These are phyloP conservation scores for Colletotrichum falcatum DNA, from an alignment of 2,329 filamentous ascomycete genomes.

Conservation along the genomic window DNA sequence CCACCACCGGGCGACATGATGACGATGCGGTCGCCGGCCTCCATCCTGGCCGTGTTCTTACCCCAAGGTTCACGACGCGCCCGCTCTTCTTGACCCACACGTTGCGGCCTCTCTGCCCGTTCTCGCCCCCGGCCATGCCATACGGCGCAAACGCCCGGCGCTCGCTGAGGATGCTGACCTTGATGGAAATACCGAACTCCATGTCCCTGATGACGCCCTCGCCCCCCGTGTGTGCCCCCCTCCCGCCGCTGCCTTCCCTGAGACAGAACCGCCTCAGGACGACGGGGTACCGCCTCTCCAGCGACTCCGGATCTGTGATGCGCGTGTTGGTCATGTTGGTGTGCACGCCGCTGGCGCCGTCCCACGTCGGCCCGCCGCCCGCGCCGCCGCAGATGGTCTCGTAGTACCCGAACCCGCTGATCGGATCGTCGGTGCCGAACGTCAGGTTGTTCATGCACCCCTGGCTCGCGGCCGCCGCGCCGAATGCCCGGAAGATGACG, in stretches of 20 bases:
- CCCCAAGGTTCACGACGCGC: slow-evolving; percentile 67
- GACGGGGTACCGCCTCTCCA: slow-evolving; percentile 81
- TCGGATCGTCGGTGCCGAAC: slow-evolving; percentile 73
- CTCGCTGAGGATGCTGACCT: slow-evolving; percentile 78
- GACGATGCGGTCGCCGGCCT: slow-evolving; percentile 70
- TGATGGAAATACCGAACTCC: slow-evolving; percentile 76
- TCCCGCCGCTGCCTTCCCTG: slow-evolving; percentile 71
- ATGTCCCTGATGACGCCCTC: slow-evolving; percentile 78
- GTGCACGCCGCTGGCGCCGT: slow-evolving; percentile 80
- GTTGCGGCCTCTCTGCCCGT: slow-evolving; percentile 76
- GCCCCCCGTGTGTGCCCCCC: slow-evolving; percentile 71
- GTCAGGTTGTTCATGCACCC: slow-evolving; percentile 87
- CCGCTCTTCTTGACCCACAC: slow-evolving; percentile 67
- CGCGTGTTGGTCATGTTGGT: slow-evolving; percentile 89
- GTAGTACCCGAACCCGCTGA: slow-evolving; percentile 82
- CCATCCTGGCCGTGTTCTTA: slow-evolving; percentile 71
- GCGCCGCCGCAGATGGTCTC: slow-evolving; percentile 85
- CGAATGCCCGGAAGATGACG: slow-evolving; percentile 81
- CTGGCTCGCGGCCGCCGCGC: slow-evolving; percentile 79
- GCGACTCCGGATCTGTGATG: slow-evolving; percentile 84
- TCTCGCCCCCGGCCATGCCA: slow-evolving; percentile 76
- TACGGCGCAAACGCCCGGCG: slow-evolving; percentile 78
- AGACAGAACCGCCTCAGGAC: slow-evolving; percentile 78
- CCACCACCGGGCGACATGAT: slow-evolving; percentile 72
- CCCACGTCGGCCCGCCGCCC: slow-evolving; percentile 79